Evolutionary conservation across 2,329 filamentous ascomycete species (phyloP).

Genomic region (Diaporthe vaccinii): DNA sequence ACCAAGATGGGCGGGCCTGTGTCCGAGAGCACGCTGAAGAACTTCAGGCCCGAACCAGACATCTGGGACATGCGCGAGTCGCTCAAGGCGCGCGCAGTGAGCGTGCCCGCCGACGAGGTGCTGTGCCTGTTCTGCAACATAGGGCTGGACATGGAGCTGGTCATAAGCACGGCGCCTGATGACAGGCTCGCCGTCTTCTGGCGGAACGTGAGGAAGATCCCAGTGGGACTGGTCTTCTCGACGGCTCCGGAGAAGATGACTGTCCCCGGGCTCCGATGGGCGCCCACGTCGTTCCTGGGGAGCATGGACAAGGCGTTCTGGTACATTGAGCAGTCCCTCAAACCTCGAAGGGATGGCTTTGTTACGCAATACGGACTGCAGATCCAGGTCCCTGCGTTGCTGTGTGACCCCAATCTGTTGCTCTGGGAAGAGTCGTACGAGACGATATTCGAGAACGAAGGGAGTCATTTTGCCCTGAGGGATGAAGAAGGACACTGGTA

Average conservation of each 20-base stretch:
- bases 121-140: conserved; percentile 6
- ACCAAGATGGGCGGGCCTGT: neutral
- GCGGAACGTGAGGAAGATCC: conserved; percentile 21
- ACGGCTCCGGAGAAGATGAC: conserved; percentile 11
- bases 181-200: conserved; percentile 7
- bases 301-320: neutral
- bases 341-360: neutral
- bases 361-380: neutral
- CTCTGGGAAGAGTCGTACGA: conserved; percentile 11
- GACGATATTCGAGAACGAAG: neutral
- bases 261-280: conserved; percentile 13
- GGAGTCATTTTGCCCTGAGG: neutral
- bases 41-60: neutral
- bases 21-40: neutral
- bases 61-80: conserved; percentile 3
- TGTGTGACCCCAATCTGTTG: neutral
- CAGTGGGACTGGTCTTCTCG: conserved; percentile 14
- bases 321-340: neutral
- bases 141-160: conserved; percentile 5
- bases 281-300: neutral
- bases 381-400: conserved; percentile 4
- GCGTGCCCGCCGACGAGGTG: neutral
- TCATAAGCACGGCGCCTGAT: neutral
- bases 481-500: neutral
- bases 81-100: conserved; percentile 1